Evolutionary conservation across 1,284 basidiomycete species (phyloP).

Genomic region (Peniophora sp.): DNA sequence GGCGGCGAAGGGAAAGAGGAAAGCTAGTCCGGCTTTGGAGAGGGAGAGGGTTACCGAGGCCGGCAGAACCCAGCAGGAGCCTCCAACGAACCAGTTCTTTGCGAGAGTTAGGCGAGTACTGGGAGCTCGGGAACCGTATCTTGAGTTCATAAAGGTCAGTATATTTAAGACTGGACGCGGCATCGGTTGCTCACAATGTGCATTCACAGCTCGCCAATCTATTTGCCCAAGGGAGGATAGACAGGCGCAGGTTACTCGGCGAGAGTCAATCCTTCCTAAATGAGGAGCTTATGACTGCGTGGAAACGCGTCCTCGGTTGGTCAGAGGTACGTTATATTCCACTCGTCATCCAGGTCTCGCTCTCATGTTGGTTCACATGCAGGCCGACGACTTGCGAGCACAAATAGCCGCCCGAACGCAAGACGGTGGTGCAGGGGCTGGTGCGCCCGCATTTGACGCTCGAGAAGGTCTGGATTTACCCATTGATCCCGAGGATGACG

Average conservation of each 20-base stretch:
- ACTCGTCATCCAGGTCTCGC: too few relatives aligned
- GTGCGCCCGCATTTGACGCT: constrained; percentile 21
- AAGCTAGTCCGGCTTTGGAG: neutral
- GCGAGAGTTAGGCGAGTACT: constrained; percentile 86
- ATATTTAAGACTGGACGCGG: too few relatives aligned
- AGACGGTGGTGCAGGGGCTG: too few relatives aligned
- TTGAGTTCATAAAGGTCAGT: constrained; percentile 90
- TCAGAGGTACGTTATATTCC: constrained; percentile 34
- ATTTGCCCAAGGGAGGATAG: constrained; percentile 92
- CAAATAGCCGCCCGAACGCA: constrained; percentile 29
- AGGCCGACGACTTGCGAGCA: constrained; percentile 40
- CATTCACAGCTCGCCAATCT: constrained; percentile 56
- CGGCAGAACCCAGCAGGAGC: constrained; percentile 20
- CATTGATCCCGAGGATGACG: constrained; percentile 52
- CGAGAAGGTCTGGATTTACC: constrained; percentile 18
- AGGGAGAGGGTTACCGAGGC: neutral
- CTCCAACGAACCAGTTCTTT: constrained; percentile 85
- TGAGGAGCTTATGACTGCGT: constrained; percentile 77
- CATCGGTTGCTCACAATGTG: too few relatives aligned
- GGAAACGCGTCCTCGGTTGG: constrained; percentile 91
- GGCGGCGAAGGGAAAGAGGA: constrained; percentile 20
- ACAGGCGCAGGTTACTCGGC: constrained; percentile 73
- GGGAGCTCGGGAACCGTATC: constrained; percentile 86
- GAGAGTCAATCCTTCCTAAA: constrained; percentile 60
- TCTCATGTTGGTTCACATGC: constrained; percentile 21